Base-by-base conservation (phyloP, 176 grass and related monocot species). In the Phoenix dactylifera region DNA sequence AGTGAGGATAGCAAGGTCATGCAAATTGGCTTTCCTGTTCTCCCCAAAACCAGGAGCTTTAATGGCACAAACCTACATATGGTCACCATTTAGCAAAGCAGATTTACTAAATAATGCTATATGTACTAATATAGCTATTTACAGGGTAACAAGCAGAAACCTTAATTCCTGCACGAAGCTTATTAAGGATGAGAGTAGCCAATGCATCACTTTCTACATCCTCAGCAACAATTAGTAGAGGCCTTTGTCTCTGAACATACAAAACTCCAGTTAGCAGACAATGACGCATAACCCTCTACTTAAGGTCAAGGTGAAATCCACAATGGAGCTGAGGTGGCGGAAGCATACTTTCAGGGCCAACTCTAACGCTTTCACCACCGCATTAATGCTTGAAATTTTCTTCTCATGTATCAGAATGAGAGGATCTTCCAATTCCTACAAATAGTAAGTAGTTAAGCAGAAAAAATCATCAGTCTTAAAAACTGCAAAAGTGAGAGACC, bases 151-250 rank as follows among this genome's bases (percentile, higher is more conserved):
- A 26, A 66, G 32, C 7, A 51, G 14, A 6, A 50, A 72, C 69
- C 69, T 72, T 72, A 26, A 72, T 71, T 35, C 80, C 82, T 51
- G 80, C 87, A 67, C 82, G 85, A 70, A 90, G 78, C 72, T 84
- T 86, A 52, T 90, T 86, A 26, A 90, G 76, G 49, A 90, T 81
- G 51, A 90, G 82, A 3, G 82, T 90, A 20, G 87, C 82, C 49
- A 90, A 75, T 73, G 87, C 87, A 70, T 90, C 87, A 80, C 85
- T 80, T 66, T 90, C 87, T 63, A 90, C 81, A 49, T 90, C 87
- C 57, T 86, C 87, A 0, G 87, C 79, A 1, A 90, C 59, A 22
- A 90, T 86, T 28, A 90, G 16, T 64, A 89, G 35, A 49, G 87
- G 76, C 23, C 69, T 72, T 32, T 72, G 69, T 53, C 23, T 72